A percentile compares a stretch with the other conserved stretches of the same genome.
Conservation (phyloP, 306 rosid species). For the Dryas drummondii region DNA sequence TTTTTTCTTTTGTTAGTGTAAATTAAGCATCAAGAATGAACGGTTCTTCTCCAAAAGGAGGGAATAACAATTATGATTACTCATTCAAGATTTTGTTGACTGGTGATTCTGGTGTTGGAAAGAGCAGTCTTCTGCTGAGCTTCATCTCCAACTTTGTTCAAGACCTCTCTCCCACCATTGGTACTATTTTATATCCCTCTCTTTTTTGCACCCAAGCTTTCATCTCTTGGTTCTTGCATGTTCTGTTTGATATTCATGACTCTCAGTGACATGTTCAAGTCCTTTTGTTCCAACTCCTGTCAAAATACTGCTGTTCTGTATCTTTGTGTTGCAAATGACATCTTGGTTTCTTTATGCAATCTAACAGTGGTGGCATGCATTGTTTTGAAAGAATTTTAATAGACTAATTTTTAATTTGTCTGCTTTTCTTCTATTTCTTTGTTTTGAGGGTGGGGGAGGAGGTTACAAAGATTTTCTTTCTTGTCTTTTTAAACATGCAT, state of each 20-base stretch:
- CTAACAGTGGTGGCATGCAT: no score
- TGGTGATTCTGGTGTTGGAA: conserved; percentile 98
- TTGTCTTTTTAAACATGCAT: no score
- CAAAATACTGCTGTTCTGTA: not conserved
- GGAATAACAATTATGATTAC: conserved; percentile 60
- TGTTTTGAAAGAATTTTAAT: no score
- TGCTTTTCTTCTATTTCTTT: not conserved
- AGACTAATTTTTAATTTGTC: not conserved
- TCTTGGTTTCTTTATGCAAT: no score
- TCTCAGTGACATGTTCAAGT: not conserved
- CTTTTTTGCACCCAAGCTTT: not conserved
- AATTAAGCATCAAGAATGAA: conserved; percentile 21
- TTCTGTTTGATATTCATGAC: not conserved
- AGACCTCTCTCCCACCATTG: conserved; percentile 80
- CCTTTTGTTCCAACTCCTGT: not conserved
- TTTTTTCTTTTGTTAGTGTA: not conserved
- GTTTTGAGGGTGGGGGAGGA: not conserved
- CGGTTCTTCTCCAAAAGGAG: conserved; percentile 62
- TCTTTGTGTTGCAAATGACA: not conserved
- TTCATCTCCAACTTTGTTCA: conserved; percentile 69
- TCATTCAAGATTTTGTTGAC: conserved; percentile 82
- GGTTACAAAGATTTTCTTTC: not conserved
- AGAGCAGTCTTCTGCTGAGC: conserved; percentile 88
- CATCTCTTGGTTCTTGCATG: not conserved
- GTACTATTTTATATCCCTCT: conserved; percentile 32